Evolutionary conservation across 495 filamentous ascomycete genomes (phyloP).

Genomic region (Penicillium angulare): DNA sequence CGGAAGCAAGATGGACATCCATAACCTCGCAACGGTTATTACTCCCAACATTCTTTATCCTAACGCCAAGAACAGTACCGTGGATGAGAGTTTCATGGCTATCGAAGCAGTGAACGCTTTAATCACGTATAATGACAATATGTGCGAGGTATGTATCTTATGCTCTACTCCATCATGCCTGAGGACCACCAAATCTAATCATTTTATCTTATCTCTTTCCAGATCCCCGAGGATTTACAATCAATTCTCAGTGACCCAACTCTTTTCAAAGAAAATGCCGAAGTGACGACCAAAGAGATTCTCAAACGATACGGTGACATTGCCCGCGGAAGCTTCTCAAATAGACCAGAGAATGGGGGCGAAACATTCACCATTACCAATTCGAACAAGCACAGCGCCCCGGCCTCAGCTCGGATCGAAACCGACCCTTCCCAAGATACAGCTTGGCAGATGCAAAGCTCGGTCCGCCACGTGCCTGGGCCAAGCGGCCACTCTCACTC

Average conservation of each 20-base stretch:
- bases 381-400: conserved; percentile 37
- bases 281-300: conserved; percentile 96
- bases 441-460: conserved; percentile 77
- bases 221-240: conserved; percentile 93
- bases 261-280: conserved; percentile 75
- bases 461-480: conserved; percentile 73
- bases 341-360: conserved; percentile 55
- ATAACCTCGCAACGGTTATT: conserved; percentile 98
- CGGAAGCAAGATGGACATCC: conserved; percentile 98
- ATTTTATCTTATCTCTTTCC: background rate
- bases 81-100: conserved; percentile 82
- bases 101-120: conserved; percentile 89
- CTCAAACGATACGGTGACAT: conserved; percentile 84
- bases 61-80: conserved; percentile 62
- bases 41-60: conserved; percentile 92
- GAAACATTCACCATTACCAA: conserved; percentile 51
- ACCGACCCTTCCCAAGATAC: conserved; percentile 70
- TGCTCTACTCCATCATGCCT: conserved; percentile 1
- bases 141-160: conserved; percentile 79
- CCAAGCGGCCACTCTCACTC: conserved; percentile 45
- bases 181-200: background rate
- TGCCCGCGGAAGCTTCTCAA: conserved; percentile 54
- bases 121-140: conserved; percentile 89
- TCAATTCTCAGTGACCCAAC: conserved; percentile 78
- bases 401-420: conserved; percentile 63